phyloP scores from a whole-genome alignment of 108 stramenopile genomes.

The Skeletonema grethae region DNA sequence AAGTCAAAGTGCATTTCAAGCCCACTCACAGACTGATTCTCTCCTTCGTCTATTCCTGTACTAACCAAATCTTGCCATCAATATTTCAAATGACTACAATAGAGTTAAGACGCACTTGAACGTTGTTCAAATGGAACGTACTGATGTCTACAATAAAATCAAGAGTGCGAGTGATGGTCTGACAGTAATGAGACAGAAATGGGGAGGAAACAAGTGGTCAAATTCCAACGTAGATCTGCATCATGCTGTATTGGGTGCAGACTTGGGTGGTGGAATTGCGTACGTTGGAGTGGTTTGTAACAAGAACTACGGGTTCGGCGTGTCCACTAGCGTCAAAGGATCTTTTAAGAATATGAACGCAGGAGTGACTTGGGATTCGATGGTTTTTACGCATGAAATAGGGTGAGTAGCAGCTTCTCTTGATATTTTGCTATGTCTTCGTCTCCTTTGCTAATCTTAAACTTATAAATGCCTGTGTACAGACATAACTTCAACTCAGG shows the following conservation, averaged over 20 bases:
- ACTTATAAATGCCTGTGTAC: no score
- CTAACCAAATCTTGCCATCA: not conserved
- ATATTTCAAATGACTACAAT: not conserved
- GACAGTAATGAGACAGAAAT: constrained; percentile 9
- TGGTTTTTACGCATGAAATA: constrained; percentile 32
- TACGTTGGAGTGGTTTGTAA: constrained; percentile 36
- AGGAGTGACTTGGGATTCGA: constrained; percentile 25
- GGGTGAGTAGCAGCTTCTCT: constrained; percentile 9
- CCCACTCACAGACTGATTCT: not conserved
- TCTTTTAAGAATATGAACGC: not conserved
- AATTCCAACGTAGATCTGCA: constrained; percentile 25
- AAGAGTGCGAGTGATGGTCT: constrained; percentile 14
- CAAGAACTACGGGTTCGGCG: constrained; percentile 24
- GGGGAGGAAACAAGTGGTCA: constrained; percentile 16
- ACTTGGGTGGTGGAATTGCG: constrained; percentile 31
- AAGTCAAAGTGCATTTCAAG: not conserved
- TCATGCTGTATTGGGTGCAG: constrained; percentile 29
- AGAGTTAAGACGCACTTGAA: constrained; percentile 36
- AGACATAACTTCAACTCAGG: constrained; percentile 18
- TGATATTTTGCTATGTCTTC: not conserved
- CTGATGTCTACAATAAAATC: not conserved
- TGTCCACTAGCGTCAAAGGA: constrained; percentile 22
- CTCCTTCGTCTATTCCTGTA: not conserved
- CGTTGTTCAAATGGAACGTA: constrained; percentile 17
- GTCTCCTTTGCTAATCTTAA: not conserved